Base-by-base conservation (phyloP, 2,329 filamentous ascomycete species). In the Aspergillus pseudoviridinutans region DNA sequence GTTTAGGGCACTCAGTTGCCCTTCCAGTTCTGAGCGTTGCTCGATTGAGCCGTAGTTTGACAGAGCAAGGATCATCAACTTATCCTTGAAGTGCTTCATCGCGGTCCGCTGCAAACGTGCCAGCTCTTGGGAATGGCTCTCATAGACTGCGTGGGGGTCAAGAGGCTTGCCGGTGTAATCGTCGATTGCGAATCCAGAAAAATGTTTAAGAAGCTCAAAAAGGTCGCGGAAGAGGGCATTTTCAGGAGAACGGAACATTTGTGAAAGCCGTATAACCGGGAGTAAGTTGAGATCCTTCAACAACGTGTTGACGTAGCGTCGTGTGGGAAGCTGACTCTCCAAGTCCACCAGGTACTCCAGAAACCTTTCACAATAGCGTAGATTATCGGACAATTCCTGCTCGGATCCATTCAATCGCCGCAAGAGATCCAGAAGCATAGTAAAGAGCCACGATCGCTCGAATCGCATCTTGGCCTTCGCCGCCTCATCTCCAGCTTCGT, bases 1-100 rank as follows among this genome's bases (percentile, higher is more conserved):
- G 3, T 84, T 83, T 53, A 99, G 78, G 10, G 83, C 78, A 55
- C 86, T 84, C 5, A 99, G 78, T 62, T 97, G 87, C 25, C 84
- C 82, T 68, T 89, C 84, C 17, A 99, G 81, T 64, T 97, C 94
- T 5, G 84, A 80, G 47, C 91, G 83, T 68, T 90, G 88, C 62
- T 92, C 88, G 61, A 99, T 89, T 3, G 91, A 89, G 1, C 88
- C 92, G 70, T 95, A 95, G 70, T 99, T 97, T 20, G 94, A 94
- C 42, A 99, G 78, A 1, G 93, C 91, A 58, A 99, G 78, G 42
- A 99, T 88, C n/a, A 88, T 92, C 41, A 99, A 78, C 74, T 97
- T 96, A 6, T 92, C 86, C 66, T 90, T 92, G 76, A 96, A 97
- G 66, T 91, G 80, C 68, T 88, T 92, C 66, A 96, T 81, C 24